A percentile compares a stretch with the other conserved stretches of the same genome.
These are phyloP conservation scores for Magnaporthiopsis poae DNA, from an alignment of 2,329 filamentous ascomycete genomes.

Conservation along the genomic window DNA sequence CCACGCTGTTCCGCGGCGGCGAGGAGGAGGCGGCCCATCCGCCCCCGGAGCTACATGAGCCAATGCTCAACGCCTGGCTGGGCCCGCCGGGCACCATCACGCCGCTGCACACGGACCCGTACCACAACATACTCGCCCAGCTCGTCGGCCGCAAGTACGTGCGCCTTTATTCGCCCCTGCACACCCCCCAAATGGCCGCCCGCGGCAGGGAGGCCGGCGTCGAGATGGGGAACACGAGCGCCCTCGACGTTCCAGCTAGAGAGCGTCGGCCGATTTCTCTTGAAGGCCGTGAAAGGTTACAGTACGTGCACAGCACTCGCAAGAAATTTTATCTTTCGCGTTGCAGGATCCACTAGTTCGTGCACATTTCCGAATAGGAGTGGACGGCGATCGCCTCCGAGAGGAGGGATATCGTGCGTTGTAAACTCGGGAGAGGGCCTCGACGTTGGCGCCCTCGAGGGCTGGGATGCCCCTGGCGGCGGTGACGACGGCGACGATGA, in stretches of 20 bases:
- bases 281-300: too few relatives aligned
- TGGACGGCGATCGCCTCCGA: too few relatives aligned
- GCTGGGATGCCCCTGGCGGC: constrained; percentile 35
- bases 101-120: constrained; percentile 84
- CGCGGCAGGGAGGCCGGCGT: constrained; percentile 58
- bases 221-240: constrained; percentile 86
- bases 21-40: constrained; percentile 6
- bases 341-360: too few relatives aligned
- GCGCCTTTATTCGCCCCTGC: constrained; percentile 67
- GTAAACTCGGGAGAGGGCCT: too few relatives aligned
- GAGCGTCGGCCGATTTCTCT: too few relatives aligned
- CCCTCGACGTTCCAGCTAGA: constrained; percentile 68
- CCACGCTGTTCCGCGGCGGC: constrained; percentile 17
- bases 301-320: too few relatives aligned
- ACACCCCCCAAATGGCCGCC: constrained; percentile 45
- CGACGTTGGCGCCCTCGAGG: constrained; percentile 63
- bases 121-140: constrained; percentile 85
- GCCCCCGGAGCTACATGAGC: constrained; percentile 39
- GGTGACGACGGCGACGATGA: constrained; percentile 8
- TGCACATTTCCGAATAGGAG: too few relatives aligned
- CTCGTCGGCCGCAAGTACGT: constrained; percentile 86
- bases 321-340: too few relatives aligned
- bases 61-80: constrained; percentile 83
- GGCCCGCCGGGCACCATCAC: constrained; percentile 82
- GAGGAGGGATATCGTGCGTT: too few relatives aligned